Evolutionary conservation across 805 yeast species (phyloP).

Genomic region (Sungouiozyma ichnusensis): DNA sequence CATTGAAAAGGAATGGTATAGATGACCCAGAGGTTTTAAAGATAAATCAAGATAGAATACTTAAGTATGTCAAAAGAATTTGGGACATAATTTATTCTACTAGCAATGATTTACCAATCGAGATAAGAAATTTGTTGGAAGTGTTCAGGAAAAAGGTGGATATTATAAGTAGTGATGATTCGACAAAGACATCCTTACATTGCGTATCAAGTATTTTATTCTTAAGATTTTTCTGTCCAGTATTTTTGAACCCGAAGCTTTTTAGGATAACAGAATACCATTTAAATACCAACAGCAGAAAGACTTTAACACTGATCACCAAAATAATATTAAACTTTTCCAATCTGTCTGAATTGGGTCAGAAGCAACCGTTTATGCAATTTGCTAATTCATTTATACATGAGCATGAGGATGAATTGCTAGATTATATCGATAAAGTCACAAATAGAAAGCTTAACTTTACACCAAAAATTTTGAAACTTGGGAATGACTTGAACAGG

Average conservation of each 20-base stretch:
- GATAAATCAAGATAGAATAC: constrained; percentile 40
- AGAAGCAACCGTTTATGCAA: constrained; percentile 74
- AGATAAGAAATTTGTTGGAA: constrained; percentile 53
- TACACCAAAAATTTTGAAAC: constrained; percentile 43
- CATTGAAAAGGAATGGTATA: constrained; percentile 32
- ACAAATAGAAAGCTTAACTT: constrained; percentile 63
- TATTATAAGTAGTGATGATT: constrained; percentile 40
- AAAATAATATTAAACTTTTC: constrained; percentile 72
- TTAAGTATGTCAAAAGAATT: constrained; percentile 41
- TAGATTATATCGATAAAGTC: constrained; percentile 61
- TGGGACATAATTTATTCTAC: constrained; percentile 62
- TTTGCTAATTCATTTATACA: constrained; percentile 59
- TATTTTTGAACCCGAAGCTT: constrained; percentile 78
- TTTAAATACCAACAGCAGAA: constrained; percentile 58
- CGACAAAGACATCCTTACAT: constrained; percentile 41
- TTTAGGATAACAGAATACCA: constrained; percentile 63
- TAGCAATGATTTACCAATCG: constrained; percentile 63
- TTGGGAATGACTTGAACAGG: constrained; percentile 46
- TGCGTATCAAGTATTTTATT: constrained; percentile 79
- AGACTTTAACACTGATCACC: constrained; percentile 74
- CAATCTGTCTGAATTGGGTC: constrained; percentile 61
- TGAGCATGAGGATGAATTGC: constrained; percentile 44
- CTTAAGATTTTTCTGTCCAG: constrained; percentile 81
- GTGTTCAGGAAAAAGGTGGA: constrained; percentile 57
- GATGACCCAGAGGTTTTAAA: constrained; percentile 33